Conservation (phyloP, 2,329 filamentous ascomycete species). For the Ophiostoma tasmaniense region DNA sequence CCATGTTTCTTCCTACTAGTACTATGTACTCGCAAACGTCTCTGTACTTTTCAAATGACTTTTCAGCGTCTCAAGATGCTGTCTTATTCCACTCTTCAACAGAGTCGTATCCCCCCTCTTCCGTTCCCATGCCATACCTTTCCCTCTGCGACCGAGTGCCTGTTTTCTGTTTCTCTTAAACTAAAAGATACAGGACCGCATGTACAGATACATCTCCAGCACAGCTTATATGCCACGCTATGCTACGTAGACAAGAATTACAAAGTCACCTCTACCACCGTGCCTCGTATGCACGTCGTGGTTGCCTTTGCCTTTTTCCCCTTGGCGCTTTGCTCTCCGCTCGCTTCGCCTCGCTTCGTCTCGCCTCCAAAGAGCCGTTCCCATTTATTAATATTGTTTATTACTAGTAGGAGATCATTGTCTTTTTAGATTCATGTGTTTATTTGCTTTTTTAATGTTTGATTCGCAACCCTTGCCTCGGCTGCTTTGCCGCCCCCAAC, state of each 20-base stretch:
- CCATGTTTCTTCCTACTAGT: neutral
- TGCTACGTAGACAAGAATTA: neutral
- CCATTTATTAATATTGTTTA: neutral
- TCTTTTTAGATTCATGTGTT: too few relatives aligned
- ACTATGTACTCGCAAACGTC: neutral
- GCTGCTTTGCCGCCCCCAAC: neutral
- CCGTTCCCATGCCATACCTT: neutral
- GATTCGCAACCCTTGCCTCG: neutral
- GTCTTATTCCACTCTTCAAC: neutral
- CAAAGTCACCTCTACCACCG: neutral
- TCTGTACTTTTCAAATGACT: too few relatives aligned
- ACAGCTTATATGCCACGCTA: neutral
- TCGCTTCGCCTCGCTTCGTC: slow-evolving; percentile 7
- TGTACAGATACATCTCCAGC: neutral
- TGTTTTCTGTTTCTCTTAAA: neutral
- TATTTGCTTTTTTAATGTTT: too few relatives aligned
- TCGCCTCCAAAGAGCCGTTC: slow-evolving; percentile 3
- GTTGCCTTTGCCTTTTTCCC: slow-evolving; percentile 1
- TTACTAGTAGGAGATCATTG: neutral
- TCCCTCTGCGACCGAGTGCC: neutral
- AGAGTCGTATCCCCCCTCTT: neutral
- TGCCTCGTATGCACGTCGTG: neutral
- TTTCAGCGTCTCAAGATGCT: neutral
- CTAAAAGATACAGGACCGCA: neutral
- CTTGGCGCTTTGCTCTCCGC: neutral